A percentile compares a stretch with the other conserved stretches of the same genome.
These are phyloP conservation scores for Cynara cardunculus DNA, from an alignment of 129 eudicot genomes.

Conservation along the genomic window DNA sequence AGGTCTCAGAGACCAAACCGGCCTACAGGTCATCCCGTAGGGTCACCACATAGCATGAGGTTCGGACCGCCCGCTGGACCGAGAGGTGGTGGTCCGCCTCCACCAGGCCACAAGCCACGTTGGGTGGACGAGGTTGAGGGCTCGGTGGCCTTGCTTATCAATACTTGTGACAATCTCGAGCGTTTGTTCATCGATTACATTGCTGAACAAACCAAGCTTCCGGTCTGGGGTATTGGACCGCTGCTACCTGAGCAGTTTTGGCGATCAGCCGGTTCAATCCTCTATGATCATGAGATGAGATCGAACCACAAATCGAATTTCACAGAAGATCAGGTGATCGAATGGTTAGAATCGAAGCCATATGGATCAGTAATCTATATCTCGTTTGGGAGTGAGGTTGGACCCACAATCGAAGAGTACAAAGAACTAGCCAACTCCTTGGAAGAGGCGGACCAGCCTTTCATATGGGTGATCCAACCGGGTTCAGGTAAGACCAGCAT, in stretches of 20 bases:
- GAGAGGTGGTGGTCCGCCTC: conserved; percentile 36
- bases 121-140: conserved; percentile 66
- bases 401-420: conserved; percentile 57
- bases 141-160: conserved; percentile 50
- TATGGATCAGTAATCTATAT: conserved; percentile 55
- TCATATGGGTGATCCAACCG: conserved; percentile 76
- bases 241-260: conserved; percentile 61
- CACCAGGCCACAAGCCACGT: conserved; percentile 40
- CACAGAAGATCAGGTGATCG: conserved; percentile 57
- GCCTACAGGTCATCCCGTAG: conserved; percentile 6
- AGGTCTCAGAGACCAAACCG: not conserved
- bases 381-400: conserved; percentile 81
- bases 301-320: conserved; percentile 53
- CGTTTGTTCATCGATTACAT: conserved; percentile 45
- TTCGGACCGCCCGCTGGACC: conserved; percentile 13
- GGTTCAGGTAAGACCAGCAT: conserved; percentile 54
- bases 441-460: conserved; percentile 37
- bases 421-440: conserved; percentile 47
- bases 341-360: conserved; percentile 62
- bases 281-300: conserved; percentile 49
- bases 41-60: not conserved
- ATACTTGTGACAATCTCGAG: conserved; percentile 65
- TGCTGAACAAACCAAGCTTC: conserved; percentile 34
- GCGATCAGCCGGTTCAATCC: conserved; percentile 50
- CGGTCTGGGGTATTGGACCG: conserved; percentile 79